Evolutionary conservation across 768 basidiomycete genomes (phyloP).

Genomic region (Cubamyces sp.): DNA sequence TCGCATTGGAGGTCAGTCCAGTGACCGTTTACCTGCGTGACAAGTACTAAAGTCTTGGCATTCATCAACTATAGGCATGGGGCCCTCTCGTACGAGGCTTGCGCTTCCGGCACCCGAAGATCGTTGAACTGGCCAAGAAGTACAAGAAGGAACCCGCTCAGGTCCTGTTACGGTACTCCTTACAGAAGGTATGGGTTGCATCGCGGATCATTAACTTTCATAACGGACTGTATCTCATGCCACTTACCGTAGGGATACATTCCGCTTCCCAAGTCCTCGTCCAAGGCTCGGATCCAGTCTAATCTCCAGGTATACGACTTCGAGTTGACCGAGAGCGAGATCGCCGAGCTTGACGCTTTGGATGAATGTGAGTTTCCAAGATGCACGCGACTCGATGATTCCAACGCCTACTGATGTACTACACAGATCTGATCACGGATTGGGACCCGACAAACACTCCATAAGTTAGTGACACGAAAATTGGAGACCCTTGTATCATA

Average conservation of each 20-base stretch:
- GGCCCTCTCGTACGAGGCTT: constrained; percentile 69
- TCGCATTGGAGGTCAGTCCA: constrained; percentile 58
- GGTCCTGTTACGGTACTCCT: constrained; percentile 69
- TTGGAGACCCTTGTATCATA: too few relatives aligned
- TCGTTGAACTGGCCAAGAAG: constrained; percentile 52
- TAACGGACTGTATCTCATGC: not conserved
- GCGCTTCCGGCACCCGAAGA: constrained; percentile 61
- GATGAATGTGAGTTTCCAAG: constrained; percentile 52
- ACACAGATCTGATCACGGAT: constrained; percentile 32
- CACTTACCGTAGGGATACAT: constrained; percentile 51
- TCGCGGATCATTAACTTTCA: not conserved
- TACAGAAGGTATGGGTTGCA: constrained; percentile 66
- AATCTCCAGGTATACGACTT: constrained; percentile 72
- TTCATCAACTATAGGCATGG: constrained; percentile 56
- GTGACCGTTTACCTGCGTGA: not conserved
- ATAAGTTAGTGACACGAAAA: constrained; percentile 1
- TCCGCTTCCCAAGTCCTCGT: constrained; percentile 68
- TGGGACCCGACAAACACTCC: constrained; percentile 35
- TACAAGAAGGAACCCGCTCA: constrained; percentile 61
- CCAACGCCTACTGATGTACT: not conserved
- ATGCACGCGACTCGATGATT: not conserved
- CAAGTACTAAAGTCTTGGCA: not conserved
- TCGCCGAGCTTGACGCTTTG: constrained; percentile 52
- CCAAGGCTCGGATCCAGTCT: constrained; percentile 52
- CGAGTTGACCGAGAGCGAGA: constrained; percentile 52